A percentile compares a stretch with the other conserved stretches of the same genome.
Conservation (phyloP, 148 eudicot species). For the Rhododendron henanense region DNA sequence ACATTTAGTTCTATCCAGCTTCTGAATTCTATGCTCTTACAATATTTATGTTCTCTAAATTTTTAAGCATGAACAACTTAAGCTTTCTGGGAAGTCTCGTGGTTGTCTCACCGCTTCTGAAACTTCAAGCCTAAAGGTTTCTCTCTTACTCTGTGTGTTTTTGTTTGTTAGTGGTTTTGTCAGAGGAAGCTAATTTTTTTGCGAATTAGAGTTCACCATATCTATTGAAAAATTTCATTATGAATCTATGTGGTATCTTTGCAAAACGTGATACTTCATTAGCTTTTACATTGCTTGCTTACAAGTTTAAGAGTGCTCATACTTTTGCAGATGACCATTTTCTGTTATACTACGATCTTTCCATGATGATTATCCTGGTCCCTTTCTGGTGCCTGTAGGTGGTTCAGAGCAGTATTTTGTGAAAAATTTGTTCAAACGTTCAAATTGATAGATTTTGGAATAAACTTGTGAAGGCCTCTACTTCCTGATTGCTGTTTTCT, state of each 20-base stretch:
- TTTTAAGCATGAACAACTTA: conserved; percentile 45
- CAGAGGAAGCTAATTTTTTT: background rate
- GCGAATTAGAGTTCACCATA: background rate
- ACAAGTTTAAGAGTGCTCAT: background rate
- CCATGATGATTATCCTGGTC: background rate
- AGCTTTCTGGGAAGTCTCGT: conserved; percentile 35
- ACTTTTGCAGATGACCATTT: background rate
- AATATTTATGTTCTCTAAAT: conserved; percentile 12
- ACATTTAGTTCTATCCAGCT: background rate
- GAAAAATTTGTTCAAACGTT: background rate
- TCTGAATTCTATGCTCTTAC: background rate
- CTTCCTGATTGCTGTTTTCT: background rate
- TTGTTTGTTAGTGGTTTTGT: background rate
- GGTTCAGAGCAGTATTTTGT: background rate
- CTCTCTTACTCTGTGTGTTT: background rate
- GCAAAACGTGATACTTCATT: background rate
- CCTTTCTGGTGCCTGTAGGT: background rate
- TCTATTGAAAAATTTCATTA: background rate
- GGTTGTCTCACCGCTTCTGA: conserved; percentile 37
- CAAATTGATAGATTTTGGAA: background rate
- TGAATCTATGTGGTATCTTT: background rate
- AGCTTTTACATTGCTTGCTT: background rate
- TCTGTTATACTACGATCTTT: background rate
- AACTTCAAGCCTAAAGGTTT: conserved; percentile 45
- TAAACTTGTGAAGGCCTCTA: background rate